Evolutionary conservation across 129 eudicot genomes (phyloP).

Genomic region (Calendula officinalis): DNA sequence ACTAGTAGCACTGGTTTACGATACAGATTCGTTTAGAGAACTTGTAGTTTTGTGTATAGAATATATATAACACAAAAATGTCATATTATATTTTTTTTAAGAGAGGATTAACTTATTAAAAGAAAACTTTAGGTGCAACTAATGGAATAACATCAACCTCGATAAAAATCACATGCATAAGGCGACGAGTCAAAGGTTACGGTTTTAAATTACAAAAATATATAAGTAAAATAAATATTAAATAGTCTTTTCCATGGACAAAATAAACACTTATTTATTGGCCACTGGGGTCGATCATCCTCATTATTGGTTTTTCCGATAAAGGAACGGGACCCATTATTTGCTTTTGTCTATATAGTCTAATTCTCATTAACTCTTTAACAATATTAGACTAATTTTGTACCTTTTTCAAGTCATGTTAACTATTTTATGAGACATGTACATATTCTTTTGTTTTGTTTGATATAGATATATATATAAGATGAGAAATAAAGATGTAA

Average conservation of each 20-base stretch:
- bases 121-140: conserved; percentile 20
- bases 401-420: background rate
- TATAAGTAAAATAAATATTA: conserved; percentile 1
- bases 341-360: conserved; percentile 2
- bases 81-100: too few species aligned
- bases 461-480: background rate
- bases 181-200: conserved; percentile 40
- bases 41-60: too few species aligned
- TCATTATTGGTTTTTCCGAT: conserved; percentile 33
- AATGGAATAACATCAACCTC: conserved; percentile 42
- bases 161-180: conserved; percentile 39
- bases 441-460: background rate
- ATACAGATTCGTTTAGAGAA: too few species aligned
- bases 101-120: too few species aligned
- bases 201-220: conserved; percentile 15
- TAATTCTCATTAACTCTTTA: background rate
- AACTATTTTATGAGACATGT: background rate
- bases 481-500: background rate
- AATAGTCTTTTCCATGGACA: conserved; percentile 24
- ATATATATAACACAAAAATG: too few species aligned
- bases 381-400: background rate
- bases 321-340: conserved; percentile 22
- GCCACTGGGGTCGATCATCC: conserved; percentile 35
- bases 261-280: conserved; percentile 21
- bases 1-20: too few species aligned